A percentile compares a stretch with the other conserved stretches of the same genome.
These are phyloP conservation scores for Thelonectria discophora DNA, from an alignment of 2,329 filamentous ascomycete genomes.

Conservation along the genomic window DNA sequence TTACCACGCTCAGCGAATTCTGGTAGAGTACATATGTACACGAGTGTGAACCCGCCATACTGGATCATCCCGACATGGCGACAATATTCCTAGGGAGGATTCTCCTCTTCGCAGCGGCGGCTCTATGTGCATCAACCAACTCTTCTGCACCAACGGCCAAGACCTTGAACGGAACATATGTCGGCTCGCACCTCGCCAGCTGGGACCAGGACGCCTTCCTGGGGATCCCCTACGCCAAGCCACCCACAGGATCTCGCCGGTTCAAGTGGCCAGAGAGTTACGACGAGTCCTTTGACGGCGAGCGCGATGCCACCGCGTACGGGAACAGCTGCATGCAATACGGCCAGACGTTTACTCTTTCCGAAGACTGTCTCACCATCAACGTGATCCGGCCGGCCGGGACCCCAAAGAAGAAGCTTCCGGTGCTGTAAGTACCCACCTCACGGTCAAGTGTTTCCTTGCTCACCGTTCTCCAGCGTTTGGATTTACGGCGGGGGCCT, in stretches of 20 bases:
- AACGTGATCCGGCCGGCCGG: conserved; percentile 54
- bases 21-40: neutral
- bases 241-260: conserved; percentile 48
- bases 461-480: conserved; percentile 40
- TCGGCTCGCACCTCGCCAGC: conserved; percentile 43
- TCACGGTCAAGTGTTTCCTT: fast-evolving
- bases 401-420: conserved; percentile 45
- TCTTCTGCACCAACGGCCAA: conserved; percentile 29
- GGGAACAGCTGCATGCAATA: conserved; percentile 59
- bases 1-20: neutral
- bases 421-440: conserved; percentile 44
- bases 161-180: conserved; percentile 40
- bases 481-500: conserved; percentile 71
- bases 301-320: conserved; percentile 53
- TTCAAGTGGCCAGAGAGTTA: conserved; percentile 47
- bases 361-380: conserved; percentile 58
- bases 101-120: neutral
- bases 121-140: conserved; percentile 2
- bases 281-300: conserved; percentile 47
- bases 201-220: conserved; percentile 53
- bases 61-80: neutral
- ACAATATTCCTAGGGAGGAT: neutral
- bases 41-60: no score
- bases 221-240: conserved; percentile 52
- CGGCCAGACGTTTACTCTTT: conserved; percentile 51